Base-by-base conservation (phyloP, 495 filamentous ascomycete genomes). In the Aspergillus funiculosus region DNA sequence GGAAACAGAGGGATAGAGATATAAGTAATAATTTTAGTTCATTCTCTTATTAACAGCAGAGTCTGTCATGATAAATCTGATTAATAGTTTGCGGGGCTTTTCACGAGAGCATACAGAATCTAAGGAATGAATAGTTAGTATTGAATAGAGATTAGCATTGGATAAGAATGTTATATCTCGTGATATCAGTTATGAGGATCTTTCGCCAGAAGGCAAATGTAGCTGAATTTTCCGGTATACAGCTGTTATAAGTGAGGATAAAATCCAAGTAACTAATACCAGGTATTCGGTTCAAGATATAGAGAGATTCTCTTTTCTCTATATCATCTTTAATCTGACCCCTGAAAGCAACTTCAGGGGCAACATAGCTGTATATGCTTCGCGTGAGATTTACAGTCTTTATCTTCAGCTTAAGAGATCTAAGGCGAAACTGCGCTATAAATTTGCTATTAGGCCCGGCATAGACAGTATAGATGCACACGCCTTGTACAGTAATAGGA, bases 401-500 rank as follows among this genome's bases (percentile, higher is more conserved):
- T 10, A 48, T 41, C 6, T 59, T 56, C 24, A 71, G 51, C 17
- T 30, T 9, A 15, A 67, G 52, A 17, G 63, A 67, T 42, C 55
- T 51, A 11, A 70, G 61, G 30, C 63, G 68, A 54, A 71, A 71
- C 53, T 70, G 68, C 32, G 60, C 61, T 14, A 71, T 62, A 38
- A 56, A 68, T 51, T 67, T 65, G 34, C 46, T 39, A 15, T 62
- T 51, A 14, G 52, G 57, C 27, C 69, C 67, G 17, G 65, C 63
- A 34, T 69, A 71, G 34, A 71, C 62, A 2, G 67, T 59, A 52
- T 73, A 73, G 48, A 62, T 66, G 54, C 68, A 70, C 13, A 48
- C 50, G n/a, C 69, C 68, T 50, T 73, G 68, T 14, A 71, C 51
- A 9, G 42, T 44, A 18, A 71, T 58, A 13, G 67, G 61, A 45